Base-by-base conservation (phyloP, 805 yeast genomes). In the Starmerella lactis-condensi region DNA sequence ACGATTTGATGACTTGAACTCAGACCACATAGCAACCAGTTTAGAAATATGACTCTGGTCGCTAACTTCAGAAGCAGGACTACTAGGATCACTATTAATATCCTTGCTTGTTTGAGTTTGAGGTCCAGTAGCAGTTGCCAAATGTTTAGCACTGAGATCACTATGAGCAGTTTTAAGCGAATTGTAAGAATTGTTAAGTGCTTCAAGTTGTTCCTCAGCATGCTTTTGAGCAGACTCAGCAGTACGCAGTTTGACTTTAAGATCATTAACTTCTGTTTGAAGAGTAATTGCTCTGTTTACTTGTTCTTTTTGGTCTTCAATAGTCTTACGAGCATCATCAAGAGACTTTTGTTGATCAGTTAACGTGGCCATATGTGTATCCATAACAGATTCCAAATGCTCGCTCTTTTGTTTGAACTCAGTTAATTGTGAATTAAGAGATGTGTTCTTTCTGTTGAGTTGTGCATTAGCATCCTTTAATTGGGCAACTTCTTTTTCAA, bases 131-230 rank as follows among this genome's bases (percentile, higher is more conserved):
- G 28, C 23, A 3, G 34, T 15, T 5, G 35, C 36, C 3, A 39
- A 34, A 20, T 39, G 35, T 22, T 37, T 37, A 10, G 41, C 30
- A 17, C 33, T 39, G n/a, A 41, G 32, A 27, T 40, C 45, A 21
- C 41, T 31, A 29, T 41, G 45, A 6, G 41, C 44, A 3, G 40
- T 28, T 34, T 34, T 33, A 10, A 41, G 39, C 17, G 37, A 11
- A 2, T 21, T 13, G 13, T 39, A 38, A 11, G 43, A 18, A 11
- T 14, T 9, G 30, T 32, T 37, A 16, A 38, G 17, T 1, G 42
- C 34, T 20, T 38, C 38, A 8, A 40, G 43, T 29, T 42, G 46
- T 21, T 33, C 37, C 22, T 33, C 34, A 12, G 45, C 44, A 23
- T 35, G 37, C 24, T 28, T 24, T 28, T 32, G 37, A 3, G 39